Base-by-base conservation (phyloP, 2,329 filamentous ascomycete genomes). In the Whalleya microplaca region DNA sequence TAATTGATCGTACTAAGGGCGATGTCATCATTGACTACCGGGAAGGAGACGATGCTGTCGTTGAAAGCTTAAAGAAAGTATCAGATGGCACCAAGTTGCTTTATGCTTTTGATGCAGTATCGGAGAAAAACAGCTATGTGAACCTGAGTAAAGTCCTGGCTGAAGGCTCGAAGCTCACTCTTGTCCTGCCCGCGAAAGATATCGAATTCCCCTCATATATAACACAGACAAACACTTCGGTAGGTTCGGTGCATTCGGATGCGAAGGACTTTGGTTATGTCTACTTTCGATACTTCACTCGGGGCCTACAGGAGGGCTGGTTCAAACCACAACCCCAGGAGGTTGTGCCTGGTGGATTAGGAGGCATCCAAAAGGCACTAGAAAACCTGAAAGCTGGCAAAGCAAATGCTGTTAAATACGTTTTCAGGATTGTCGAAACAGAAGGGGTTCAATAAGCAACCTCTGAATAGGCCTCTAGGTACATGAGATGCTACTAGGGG, bases 11-110 rank as follows among this genome's bases (percentile, higher is more conserved):
- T 9, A 70, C 67, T 49, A 82, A 82, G 64, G 84, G 84, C 41
- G 85, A 88, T 64, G 71, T 74, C 0, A 72, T 88, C 20, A 68
- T 88, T 55, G 85, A 88, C 72, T 87, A 88, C 69, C 82, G 85
- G 21, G 67, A 75, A 0, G 85, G 84, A 9, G 76, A 82, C 51
- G 80, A 82, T 0, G 76, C 77, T 2, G 74, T 86, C 5, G 73
- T 83, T 0, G 62, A 69, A 52, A 70, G 72, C 61, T 72, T 76
- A 37, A 71, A 75, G 14, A 63, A 77, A 76, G 2, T 72, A 79
- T 14, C 56, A 6, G 70, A 76, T 2, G 71, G 71, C 8, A 62
- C 64, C 12, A 76, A 77, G 57, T 62, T 84, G 16, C 62, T 75
- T 5, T 75, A 85, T 57, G 84, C 83, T 0, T 81, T 81, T 55